phyloP scores from a whole-genome alignment of 208 protist species.

The Trypanosoma avium region DNA sequence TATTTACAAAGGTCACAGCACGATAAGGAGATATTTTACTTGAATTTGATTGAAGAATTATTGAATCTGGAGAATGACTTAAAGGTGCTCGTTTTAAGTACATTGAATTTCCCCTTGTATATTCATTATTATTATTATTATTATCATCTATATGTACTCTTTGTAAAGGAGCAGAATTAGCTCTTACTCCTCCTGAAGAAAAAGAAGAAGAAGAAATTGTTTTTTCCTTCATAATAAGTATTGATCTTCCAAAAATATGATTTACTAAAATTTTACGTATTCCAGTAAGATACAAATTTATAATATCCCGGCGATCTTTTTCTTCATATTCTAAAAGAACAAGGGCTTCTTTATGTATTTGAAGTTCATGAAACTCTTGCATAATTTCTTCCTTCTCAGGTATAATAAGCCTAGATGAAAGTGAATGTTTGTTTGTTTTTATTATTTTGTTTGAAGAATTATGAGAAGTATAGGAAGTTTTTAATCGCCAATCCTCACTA shows the following conservation, averaged over 20 bases:
- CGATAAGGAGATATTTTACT: neutral
- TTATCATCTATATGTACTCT: too few relatives aligned
- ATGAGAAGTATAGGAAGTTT: neutral
- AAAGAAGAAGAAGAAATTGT: neutral
- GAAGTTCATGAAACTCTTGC: constrained; percentile 14
- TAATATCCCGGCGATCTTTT: constrained; percentile 22
- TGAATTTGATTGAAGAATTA: too few relatives aligned
- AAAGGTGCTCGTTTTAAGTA: too few relatives aligned
- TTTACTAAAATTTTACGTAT: constrained; percentile 14
- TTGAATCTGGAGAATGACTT: too few relatives aligned
- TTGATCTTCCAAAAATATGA: constrained; percentile 3
- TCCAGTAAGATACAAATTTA: constrained; percentile 5
- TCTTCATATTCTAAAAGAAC: constrained; percentile 26
- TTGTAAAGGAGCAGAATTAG: neutral
- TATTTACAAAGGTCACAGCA: neutral
- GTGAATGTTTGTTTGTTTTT: neutral
- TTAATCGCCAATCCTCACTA: too few relatives aligned
- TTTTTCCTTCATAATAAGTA: neutral
- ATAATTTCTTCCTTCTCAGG: constrained; percentile 9
- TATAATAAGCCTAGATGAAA: neutral
- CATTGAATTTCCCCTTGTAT: too few relatives aligned
- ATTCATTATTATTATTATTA: too few relatives aligned
- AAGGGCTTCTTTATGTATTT: constrained; percentile 9
- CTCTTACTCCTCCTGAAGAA: neutral
- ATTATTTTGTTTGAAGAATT: too few relatives aligned